Base-by-base conservation (phyloP, 805 yeast species). In the Ogataea polymorpha region DNA sequence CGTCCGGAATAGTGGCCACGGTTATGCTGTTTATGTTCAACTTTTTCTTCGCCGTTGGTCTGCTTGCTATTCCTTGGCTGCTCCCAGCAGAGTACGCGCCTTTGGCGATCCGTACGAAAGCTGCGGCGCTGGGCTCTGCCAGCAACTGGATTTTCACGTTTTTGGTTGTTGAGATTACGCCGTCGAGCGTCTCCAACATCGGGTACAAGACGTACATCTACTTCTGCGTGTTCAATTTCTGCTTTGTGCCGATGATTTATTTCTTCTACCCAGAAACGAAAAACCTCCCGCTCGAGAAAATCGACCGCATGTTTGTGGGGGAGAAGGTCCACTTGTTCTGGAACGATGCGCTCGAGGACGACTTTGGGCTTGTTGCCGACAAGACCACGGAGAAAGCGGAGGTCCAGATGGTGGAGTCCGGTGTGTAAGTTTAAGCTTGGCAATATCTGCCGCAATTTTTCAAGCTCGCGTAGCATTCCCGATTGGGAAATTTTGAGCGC, bases 71-170 rank as follows among this genome's bases (percentile, higher is more conserved):
- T 35, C 51, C 51, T 9, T 48, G 51, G 85, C 73, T 37, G 68
- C 72, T 51, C 56, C 66, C 55, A 70, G 51, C 77, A 30, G 82
- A 76, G 50, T 65, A 71, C 35, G 84, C 74, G 67, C 85, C 89
- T 45, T 74, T 83, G 41, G 75, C 81, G 58, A 74, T 80, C 42
- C 76, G 89, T 54, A 82, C 83, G 42, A 80, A 77, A 56, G 84
- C 83, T 29, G 74, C 82, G 46, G 75, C 86, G 10, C 56, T 82
- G 39, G 74, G 84, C 10, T 77, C 80, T 3, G 82, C 86, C 17
- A 75, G 87, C 32, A 84, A 84, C 65, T 84, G 91, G 91, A 57
- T 80, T 29, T 80, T 77, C 64, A 84, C 84, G 60, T 82, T 81
- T 58, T 73, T 72, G 17, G 80, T 82, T 58, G 85, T 84, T 7